A percentile compares a stretch with the other conserved stretches of the same genome.
phyloP scores from a whole-genome alignment of 495 filamentous ascomycete species.

The Apodospora peruviana region DNA sequence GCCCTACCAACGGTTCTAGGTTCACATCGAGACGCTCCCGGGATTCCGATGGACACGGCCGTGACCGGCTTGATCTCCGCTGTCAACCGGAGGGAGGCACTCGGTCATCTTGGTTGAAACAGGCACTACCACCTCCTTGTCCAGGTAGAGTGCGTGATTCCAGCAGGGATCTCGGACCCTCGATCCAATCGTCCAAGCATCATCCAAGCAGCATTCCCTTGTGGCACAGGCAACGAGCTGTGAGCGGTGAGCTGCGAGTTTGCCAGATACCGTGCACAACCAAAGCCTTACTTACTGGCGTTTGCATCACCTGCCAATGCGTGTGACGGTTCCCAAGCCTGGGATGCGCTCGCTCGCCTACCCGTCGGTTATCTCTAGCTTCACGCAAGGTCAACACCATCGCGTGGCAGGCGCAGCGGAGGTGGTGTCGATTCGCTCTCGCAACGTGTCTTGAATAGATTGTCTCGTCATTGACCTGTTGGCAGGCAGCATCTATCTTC shows the following conservation, averaged over 20 bases:
- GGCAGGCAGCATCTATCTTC: too few species aligned
- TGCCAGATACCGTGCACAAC: too few species aligned
- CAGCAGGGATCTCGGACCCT: neutral
- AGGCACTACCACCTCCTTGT: neutral
- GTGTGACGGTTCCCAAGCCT: neutral
- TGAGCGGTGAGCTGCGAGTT: too few species aligned
- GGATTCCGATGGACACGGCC: too few species aligned
- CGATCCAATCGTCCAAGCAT: neutral
- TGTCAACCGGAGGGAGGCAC: constrained; percentile 5
- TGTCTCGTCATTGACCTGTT: neutral
- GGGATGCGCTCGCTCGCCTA: neutral
- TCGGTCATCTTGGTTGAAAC: constrained; percentile 8
- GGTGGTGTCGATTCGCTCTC: constrained; percentile 19
- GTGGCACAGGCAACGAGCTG: too few species aligned
- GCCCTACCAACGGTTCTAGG: neutral
- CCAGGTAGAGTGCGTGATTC: constrained; percentile 4
- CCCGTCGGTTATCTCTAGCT: neutral
- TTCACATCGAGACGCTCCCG: neutral
- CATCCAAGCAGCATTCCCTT: too few species aligned
- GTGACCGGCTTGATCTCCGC: neutral
- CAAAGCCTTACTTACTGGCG: neutral
- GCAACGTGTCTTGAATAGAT: constrained; percentile 12
- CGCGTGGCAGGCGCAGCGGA: constrained; percentile 6
- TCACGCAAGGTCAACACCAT: neutral
- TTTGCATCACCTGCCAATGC: neutral